These are phyloP conservation scores for Didymosphaeria variabile DNA, from an alignment of 2,329 filamentous ascomycete species.

Conservation along the genomic window DNA sequence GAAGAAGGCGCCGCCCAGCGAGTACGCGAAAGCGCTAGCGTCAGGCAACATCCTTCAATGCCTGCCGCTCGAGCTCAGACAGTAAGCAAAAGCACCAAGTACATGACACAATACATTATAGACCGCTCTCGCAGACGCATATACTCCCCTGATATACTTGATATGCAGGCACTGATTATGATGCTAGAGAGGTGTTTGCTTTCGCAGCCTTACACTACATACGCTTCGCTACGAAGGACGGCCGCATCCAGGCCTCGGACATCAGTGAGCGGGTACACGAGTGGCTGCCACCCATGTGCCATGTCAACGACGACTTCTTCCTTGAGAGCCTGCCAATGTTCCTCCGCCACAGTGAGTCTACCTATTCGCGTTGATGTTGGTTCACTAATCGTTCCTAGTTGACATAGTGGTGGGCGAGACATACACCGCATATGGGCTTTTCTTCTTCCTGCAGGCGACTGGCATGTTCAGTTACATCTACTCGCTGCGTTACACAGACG, in stretches of 20 bases:
- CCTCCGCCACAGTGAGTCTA: constrained; percentile 8
- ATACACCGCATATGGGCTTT: constrained; percentile 14
- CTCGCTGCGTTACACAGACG: constrained; percentile 3
- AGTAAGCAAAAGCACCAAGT: constrained; percentile 9
- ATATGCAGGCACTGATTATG: not conserved
- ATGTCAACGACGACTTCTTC: constrained; percentile 19
- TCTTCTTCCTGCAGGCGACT: constrained; percentile 16
- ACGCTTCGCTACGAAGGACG: not conserved
- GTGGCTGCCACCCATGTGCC: constrained; percentile 21
- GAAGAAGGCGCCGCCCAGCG: not conserved
- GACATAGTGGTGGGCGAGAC: constrained; percentile 12
- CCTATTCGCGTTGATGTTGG: not conserved
- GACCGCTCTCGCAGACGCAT: not conserved
- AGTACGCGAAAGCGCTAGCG: not conserved
- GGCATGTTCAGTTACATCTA: constrained; percentile 7
- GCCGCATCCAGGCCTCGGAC: constrained; percentile 7
- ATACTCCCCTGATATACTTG: too few species aligned
- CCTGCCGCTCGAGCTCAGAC: constrained; percentile 20
- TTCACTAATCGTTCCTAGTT: not conserved
- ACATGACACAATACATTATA: not conserved
- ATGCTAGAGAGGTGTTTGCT: constrained; percentile 11
- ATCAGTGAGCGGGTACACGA: constrained; percentile 9
- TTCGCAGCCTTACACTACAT: constrained; percentile 9
- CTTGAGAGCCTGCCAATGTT: constrained; percentile 18
- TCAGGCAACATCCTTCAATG: constrained; percentile 12